Evolutionary conservation across 2,329 filamentous ascomycete genomes (phyloP).

Genomic region (Rhynchosporium agropyri): DNA sequence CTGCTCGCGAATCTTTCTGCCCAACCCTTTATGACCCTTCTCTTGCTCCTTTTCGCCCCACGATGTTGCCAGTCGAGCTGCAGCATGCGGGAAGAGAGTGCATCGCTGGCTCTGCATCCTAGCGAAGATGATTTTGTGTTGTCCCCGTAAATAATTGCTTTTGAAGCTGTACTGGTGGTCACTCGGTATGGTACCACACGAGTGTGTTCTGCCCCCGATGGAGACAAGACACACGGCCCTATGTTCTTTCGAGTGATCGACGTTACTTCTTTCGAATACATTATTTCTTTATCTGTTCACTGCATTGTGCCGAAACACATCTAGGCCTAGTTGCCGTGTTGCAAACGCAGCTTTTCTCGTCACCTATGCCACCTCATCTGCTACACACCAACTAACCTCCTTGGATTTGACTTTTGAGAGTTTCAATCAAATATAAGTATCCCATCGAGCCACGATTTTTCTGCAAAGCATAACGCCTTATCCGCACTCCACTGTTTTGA

Average conservation of each 20-base stretch:
- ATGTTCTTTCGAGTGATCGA: conserved; percentile 40
- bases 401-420: conserved; percentile 18
- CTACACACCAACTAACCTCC: conserved; percentile 30
- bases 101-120: conserved; percentile 41
- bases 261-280: conserved; percentile 41
- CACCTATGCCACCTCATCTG: conserved; percentile 40
- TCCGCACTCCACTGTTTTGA: conserved; percentile 37
- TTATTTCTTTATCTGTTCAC: conserved; percentile 37
- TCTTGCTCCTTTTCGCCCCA: conserved; percentile 34
- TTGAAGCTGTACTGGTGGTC: conserved; percentile 34
- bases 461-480: conserved; percentile 42
- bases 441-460: conserved; percentile 34
- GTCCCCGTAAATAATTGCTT: conserved; percentile 37
- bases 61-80: conserved; percentile 34
- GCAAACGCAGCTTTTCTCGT: conserved; percentile 38
- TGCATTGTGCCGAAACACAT: conserved; percentile 44
- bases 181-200: conserved; percentile 39
- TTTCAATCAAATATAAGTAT: conserved; percentile 39
- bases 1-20: conserved; percentile 29
- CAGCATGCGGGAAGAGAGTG: conserved; percentile 36
- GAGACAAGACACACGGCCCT: conserved; percentile 41
- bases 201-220: conserved; percentile 40
- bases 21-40: conserved; percentile 36
- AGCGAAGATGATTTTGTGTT: conserved; percentile 37
- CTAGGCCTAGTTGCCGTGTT: conserved; percentile 40